Evolutionary conservation across 1,284 basidiomycete species (phyloP), one percentile per base, ranked within the genome.

Genomic region (Ustilago curta): DNA sequence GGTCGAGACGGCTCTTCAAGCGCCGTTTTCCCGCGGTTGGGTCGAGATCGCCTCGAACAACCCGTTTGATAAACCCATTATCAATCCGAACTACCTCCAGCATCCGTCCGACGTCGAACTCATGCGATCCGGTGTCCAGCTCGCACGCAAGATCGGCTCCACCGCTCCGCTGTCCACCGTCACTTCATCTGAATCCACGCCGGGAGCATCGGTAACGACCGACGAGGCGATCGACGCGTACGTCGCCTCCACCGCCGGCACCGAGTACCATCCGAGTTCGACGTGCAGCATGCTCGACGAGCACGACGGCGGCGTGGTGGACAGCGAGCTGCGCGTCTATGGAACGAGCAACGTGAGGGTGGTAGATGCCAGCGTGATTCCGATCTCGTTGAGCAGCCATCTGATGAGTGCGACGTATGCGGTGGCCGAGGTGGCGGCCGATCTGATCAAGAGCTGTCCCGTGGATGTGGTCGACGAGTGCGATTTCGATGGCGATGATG

Each of bases 241-340:
- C 37, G 60, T 79, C 45, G 70, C 72, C n/a, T 23, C 50, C 9
- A 52, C 43, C 7, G 75, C 53, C 19, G 49, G 52, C 7, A 81
- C 80, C 12, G 78, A 79, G 62, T 82, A 77, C 66, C 79, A 81
- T 84, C 90, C 90, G 1, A 86, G 87, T 27, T 88, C 88, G 60
- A 88, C 90, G 16, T 89, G 88, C 79, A 87, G 89, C 8, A 91
- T 91, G 90, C 84, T 91, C 44, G 90, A 90, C 5, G 85, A 87
- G 70, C 85, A 86, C 19, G 83, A 87, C 57, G 91, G 91, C 45
- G 91, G 90, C 65, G 91, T 91, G 44, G 90, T 92, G 44, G 89
- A 90, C 80, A 86, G 88, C 25, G 86, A 89, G 52, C 85, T 92
- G 44, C 86, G 87, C 76, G 90, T 91, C 14, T 90, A 91, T 81